Base-by-base conservation (phyloP, 176 grass and related monocot genomes). In the Urochloa ruziziensis region DNA sequence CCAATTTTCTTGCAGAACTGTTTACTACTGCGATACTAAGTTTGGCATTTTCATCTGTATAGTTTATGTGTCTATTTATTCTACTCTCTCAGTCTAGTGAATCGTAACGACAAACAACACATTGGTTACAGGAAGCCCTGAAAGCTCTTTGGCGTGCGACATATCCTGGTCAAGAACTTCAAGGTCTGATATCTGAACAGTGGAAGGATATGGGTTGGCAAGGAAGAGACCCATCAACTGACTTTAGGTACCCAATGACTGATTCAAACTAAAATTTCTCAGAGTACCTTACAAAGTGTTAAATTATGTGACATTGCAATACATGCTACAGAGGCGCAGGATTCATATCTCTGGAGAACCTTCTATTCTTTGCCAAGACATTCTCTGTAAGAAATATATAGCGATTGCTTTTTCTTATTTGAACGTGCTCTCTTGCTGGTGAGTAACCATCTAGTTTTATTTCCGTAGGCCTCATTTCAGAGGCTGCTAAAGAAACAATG, bases 131-230 rank as follows among this genome's bases (percentile, higher is more conserved):
- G 96, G 96, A 95, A 88, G 96, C 96, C 39, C 82, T 98, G 65
- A 93, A 76, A 82, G 93, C 96, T 93, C 93, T 98, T 67, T 98
- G 96, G 96, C 67, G 80, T 86, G 96, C 96, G 8, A 95, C 96
- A 73, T 98, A 95, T 66, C 96, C 96, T 78, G 93, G 94, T 78
- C 91, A 98, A 90, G 91, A 95, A 88, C 87, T 98, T 33, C 58
- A 93, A 82, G 89, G 89, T 85, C 88, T 98, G 80, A 84, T 95
- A 75, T 98, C 93, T 74, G 96, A 98, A 75, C 96, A 95, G 67
- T 95, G 96, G 96, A 98, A 98, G 74, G 87, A 93, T 39, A 98
- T 98, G 96, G 96, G 96, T 7, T 98, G 96, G 96, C 96, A 98
- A 88, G 96, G 96, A 39, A 92, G 89, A 79, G 96, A 98, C 43